A percentile compares a stretch with the other conserved stretches of the same genome.
phyloP scores from a whole-genome alignment of 2,329 filamentous ascomycete genomes.

The Fusarium floridanum region DNA sequence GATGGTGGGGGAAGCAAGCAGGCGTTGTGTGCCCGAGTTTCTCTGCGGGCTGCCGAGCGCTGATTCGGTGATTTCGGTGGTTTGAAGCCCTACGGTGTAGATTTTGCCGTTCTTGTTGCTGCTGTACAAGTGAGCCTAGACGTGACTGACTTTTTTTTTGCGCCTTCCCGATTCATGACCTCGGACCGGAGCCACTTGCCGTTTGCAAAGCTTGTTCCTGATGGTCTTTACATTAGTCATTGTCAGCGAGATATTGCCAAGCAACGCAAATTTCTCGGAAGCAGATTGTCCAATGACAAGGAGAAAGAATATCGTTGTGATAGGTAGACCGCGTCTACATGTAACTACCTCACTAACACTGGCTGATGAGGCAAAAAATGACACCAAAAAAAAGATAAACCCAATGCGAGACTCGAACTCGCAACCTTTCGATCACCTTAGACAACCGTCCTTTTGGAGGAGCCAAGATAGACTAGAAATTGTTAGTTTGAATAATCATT shows the following conservation, averaged over 20 bases:
- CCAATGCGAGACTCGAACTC: constrained; percentile 1
- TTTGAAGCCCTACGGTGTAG: constrained; percentile 36
- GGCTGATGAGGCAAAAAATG: background rate
- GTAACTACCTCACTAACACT: background rate
- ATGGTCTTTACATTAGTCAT: background rate
- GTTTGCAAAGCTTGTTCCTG: background rate
- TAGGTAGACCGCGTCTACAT: background rate
- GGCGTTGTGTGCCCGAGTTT: constrained; percentile 31
- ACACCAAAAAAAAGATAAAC: background rate
- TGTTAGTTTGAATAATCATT: background rate
- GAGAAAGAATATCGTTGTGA: background rate
- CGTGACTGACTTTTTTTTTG: constrained; percentile 23
- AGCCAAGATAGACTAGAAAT: background rate
- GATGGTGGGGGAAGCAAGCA: constrained; percentile 40
- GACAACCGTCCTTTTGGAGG: background rate
- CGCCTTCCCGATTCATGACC: constrained; percentile 1
- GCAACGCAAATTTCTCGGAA: background rate
- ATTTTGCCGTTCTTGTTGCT: constrained; percentile 10
- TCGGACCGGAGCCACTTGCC: constrained; percentile 15
- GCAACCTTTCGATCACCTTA: constrained; percentile 7
- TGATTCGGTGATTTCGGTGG: constrained; percentile 42
- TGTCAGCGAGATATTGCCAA: background rate
- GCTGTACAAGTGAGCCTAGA: background rate
- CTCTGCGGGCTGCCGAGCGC: constrained; percentile 30
- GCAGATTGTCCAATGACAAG: background rate